phyloP scores from a whole-genome alignment of 108 stramenopile genomes.

The Halocafeteria seosinensis region DNA sequence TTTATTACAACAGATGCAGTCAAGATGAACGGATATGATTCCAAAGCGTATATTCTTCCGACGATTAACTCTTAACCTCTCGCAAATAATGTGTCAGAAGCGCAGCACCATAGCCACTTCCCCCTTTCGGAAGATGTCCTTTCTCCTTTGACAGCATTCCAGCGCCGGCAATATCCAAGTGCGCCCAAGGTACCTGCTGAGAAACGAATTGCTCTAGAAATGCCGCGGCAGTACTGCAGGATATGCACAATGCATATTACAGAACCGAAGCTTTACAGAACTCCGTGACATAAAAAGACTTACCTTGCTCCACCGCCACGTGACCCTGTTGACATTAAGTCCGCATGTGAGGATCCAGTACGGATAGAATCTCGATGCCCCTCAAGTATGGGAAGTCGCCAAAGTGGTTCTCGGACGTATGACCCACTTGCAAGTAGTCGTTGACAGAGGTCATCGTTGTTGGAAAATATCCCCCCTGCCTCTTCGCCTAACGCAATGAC shows the following conservation, averaged over 20 bases:
- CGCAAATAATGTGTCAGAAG: neutral
- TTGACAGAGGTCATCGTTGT: neutral
- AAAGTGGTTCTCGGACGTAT: neutral
- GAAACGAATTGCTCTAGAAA: conserved; percentile 4
- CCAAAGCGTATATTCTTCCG: too few relatives aligned
- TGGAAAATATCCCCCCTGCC: conserved; percentile 31
- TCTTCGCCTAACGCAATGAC: conserved; percentile 42
- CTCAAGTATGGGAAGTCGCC: conserved; percentile 6
- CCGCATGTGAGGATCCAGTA: neutral
- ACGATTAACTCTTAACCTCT: too few relatives aligned
- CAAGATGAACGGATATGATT: too few relatives aligned
- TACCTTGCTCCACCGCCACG: conserved; percentile 3
- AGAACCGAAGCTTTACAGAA: too few relatives aligned
- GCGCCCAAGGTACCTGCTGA: conserved; percentile 8
- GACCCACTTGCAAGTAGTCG: neutral
- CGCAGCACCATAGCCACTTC: conserved; percentile 4
- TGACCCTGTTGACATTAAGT: conserved; percentile 10
- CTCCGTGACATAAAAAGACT: too few relatives aligned
- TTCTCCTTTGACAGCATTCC: neutral
- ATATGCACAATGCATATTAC: too few relatives aligned
- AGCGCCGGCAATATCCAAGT: conserved; percentile 16
- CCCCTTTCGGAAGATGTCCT: neutral
- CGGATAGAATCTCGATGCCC: neutral
- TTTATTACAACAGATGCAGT: too few relatives aligned
- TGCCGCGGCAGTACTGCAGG: conserved; percentile 9